phyloP scores from a whole-genome alignment of 192 early-diverging fungal genomes.

The Haplosporangium gracile region DNA sequence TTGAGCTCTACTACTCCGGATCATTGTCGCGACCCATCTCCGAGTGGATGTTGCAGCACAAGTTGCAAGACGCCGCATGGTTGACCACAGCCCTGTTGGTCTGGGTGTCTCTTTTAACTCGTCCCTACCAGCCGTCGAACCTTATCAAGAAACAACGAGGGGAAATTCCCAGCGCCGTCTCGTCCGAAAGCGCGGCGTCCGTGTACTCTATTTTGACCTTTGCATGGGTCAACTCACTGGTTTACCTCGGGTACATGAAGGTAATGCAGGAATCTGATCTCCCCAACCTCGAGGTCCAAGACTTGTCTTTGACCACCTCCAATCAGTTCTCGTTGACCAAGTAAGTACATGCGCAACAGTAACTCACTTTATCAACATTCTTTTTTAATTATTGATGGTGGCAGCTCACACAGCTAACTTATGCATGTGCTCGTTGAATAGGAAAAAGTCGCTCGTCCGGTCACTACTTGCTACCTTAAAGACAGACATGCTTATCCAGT shows the following conservation, averaged over 20 bases:
- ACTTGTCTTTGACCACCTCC: background rate
- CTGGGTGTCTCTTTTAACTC: constrained; percentile 14
- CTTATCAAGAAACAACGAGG: background rate
- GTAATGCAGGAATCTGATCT: constrained; percentile 4
- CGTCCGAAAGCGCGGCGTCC: constrained; percentile 23
- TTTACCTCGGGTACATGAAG: constrained; percentile 30
- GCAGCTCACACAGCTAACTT: too few relatives aligned
- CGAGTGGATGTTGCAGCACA: constrained; percentile 2
- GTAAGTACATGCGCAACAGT: background rate
- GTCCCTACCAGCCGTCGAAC: background rate
- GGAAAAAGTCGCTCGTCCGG: constrained; percentile 9
- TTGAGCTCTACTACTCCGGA: background rate
- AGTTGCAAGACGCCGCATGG: constrained; percentile 4
- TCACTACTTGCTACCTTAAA: constrained; percentile 14
- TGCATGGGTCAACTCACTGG: constrained; percentile 42
- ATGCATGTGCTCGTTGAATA: background rate
- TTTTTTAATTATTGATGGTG: background rate
- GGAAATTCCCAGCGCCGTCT: background rate
- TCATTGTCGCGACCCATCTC: background rate
- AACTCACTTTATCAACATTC: background rate
- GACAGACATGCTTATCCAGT: constrained; percentile 20
- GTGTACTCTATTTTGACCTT: constrained; percentile 23
- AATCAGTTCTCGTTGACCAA: background rate
- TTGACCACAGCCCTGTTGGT: background rate
- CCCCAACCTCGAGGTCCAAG: background rate